A percentile compares a stretch with the other conserved stretches of the same genome.
Evolutionary conservation across 345 rosid genomes (phyloP).

Genomic region (Conringia planisiliqua): DNA sequence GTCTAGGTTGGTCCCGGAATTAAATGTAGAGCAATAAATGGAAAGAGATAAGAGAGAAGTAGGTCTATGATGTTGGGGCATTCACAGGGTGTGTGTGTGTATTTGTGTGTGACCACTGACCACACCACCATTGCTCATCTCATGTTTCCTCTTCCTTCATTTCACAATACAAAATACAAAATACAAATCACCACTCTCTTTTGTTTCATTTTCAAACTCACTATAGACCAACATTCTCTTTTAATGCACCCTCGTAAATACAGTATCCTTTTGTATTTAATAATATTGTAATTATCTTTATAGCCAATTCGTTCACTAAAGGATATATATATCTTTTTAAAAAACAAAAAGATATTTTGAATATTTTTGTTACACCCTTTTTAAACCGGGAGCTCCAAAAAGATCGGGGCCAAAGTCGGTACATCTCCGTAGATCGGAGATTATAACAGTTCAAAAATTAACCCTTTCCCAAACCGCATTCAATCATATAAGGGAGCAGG

Average conservation of each 20-base stretch:
- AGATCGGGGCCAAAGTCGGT: not conserved
- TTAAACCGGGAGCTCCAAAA: not conserved
- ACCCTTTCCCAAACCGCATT: not conserved
- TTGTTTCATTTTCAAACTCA: constrained; percentile 18
- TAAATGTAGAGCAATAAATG: constrained; percentile 31
- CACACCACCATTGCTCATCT: constrained; percentile 28
- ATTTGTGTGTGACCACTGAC: constrained; percentile 23
- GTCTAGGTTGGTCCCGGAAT: constrained; percentile 17
- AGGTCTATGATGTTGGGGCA: constrained; percentile 29
- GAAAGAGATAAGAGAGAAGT: constrained; percentile 25
- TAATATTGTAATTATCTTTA: not conserved
- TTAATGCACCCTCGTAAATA: constrained; percentile 15
- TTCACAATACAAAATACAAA: constrained; percentile 8
- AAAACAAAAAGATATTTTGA: not conserved
- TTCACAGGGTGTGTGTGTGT: constrained; percentile 26
- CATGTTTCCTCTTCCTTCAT: constrained; percentile 17
- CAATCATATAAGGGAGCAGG: not conserved
- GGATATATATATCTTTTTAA: not conserved
- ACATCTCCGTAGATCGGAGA: not conserved
- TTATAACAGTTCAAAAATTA: not conserved
- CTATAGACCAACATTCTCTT: constrained; percentile 28
- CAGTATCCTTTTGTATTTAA: not conserved
- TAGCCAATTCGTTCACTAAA: not conserved
- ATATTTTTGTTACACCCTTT: not conserved
- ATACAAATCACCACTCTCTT: constrained; percentile 12